A percentile compares a stretch with the other conserved stretches of the same genome.
Conservation (phyloP, 1,284 basidiomycete species). For the Apiotrichum akiyoshidainum region DNA sequence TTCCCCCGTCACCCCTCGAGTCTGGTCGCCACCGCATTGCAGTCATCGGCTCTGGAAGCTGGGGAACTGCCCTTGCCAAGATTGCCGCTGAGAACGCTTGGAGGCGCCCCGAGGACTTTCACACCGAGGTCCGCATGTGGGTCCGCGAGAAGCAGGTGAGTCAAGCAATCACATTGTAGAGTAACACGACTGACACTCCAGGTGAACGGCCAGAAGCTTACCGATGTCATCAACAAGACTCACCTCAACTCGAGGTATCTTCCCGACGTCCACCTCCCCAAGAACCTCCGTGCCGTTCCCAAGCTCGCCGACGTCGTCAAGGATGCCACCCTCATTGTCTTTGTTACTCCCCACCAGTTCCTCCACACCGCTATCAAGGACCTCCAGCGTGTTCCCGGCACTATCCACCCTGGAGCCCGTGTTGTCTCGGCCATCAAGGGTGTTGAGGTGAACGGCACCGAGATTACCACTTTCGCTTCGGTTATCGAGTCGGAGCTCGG, state of each 20-base stretch:
- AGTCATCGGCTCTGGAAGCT: conserved; percentile 56
- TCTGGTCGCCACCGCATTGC: conserved; percentile 56
- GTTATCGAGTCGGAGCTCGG: conserved; percentile 58
- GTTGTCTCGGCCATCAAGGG: conserved; percentile 57
- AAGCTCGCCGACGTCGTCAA: conserved; percentile 55
- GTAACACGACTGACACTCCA: conserved; percentile 26
- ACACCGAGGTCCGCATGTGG: conserved; percentile 56
- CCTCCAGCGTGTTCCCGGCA: conserved; percentile 49
- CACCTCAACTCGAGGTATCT: conserved; percentile 60
- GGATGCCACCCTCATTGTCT: conserved; percentile 57
- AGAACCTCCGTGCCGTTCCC: conserved; percentile 57
- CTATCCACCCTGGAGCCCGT: conserved; percentile 50
- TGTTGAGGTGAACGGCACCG: conserved; percentile 55
- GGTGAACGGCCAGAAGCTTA: conserved; percentile 57
- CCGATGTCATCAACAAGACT: conserved; percentile 57
- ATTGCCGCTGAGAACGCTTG: conserved; percentile 57
- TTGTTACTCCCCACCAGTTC: conserved; percentile 57
- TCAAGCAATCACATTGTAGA: not conserved
- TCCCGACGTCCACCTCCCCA: conserved; percentile 56
- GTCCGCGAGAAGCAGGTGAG: conserved; percentile 53
- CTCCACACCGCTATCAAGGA: conserved; percentile 47
- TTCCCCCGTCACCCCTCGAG: conserved; percentile 43
- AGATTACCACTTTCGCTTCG: conserved; percentile 59
- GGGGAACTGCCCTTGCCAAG: conserved; percentile 59
- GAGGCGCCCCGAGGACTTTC: conserved; percentile 50